Conservation (phyloP, 2,329 filamentous ascomycete genomes). For the Diaporthe caulivora region DNA sequence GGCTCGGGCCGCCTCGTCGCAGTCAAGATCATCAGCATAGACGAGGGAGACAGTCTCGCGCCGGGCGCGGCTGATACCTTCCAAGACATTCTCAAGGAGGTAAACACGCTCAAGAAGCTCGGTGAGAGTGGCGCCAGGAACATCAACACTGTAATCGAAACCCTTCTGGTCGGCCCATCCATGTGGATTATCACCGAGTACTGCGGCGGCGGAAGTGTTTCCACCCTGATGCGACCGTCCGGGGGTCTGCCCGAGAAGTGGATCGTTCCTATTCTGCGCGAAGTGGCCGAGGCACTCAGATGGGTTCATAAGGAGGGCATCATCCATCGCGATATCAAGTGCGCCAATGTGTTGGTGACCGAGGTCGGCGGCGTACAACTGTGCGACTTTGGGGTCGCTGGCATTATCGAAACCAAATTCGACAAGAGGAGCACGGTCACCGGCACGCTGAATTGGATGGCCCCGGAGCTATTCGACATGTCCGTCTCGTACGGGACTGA, state of each 20-base stretch:
- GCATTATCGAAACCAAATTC: conserved; percentile 79
- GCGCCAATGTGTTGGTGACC: conserved; percentile 83
- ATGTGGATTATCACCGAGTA: conserved; percentile 93
- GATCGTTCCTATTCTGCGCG: conserved; percentile 76
- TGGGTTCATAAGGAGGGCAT: conserved; percentile 79
- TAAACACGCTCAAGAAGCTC: conserved; percentile 77
- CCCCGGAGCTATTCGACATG: conserved; percentile 79
- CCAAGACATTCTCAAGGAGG: conserved; percentile 77
- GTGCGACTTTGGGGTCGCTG: conserved; percentile 87
- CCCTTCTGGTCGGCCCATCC: conserved; percentile 80
- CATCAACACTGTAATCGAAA: conserved; percentile 85
- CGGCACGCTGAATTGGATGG: conserved; percentile 89
- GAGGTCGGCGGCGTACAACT: conserved; percentile 83
- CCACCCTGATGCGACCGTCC: conserved; percentile 76
- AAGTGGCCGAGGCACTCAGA: conserved; percentile 74
- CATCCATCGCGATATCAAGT: conserved; percentile 80
- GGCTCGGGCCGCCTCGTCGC: conserved; percentile 66
- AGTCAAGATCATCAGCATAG: conserved; percentile 86
- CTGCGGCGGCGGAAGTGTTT: conserved; percentile 86
- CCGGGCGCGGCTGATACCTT: conserved; percentile 75
- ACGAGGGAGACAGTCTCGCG: conserved; percentile 78
- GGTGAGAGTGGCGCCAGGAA: conserved; percentile 81
- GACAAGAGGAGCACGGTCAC: conserved; percentile 86
- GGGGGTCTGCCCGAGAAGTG: conserved; percentile 76
- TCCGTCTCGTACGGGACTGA: conserved; percentile 76